A percentile compares a stretch with the other conserved stretches of the same genome.
These are phyloP conservation scores for Withania somnifera DNA, from an alignment of 305 asterid genomes.

Conservation along the genomic window DNA sequence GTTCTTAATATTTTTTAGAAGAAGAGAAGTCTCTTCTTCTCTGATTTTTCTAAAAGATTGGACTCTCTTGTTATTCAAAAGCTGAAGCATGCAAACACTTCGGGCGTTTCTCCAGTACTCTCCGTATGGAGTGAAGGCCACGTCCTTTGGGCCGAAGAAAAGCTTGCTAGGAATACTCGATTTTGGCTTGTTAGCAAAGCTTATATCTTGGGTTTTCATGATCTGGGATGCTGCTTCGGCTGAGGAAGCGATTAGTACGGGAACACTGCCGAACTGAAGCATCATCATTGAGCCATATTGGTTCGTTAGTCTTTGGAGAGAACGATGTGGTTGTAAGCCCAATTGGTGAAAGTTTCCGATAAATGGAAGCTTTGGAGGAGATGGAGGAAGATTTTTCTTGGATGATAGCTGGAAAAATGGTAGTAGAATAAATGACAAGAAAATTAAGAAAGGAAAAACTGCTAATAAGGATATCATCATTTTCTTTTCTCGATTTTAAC, in stretches of 20 bases:
- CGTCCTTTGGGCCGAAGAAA: too few species aligned
- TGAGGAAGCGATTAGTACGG: slow-evolving; percentile 27
- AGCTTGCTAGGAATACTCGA: too few species aligned
- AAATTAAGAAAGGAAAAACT: too few species aligned
- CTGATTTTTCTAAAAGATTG: slow-evolving; percentile 22
- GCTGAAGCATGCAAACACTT: slow-evolving; percentile 33
- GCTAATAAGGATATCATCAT: too few species aligned
- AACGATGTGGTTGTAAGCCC: slow-evolving; percentile 19
- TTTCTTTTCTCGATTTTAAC: too few species aligned
- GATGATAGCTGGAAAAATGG: too few species aligned
- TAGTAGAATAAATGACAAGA: too few species aligned
- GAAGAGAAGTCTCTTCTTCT: slow-evolving; percentile 29
- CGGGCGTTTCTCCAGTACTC: slow-evolving; percentile 41
- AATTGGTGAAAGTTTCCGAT: slow-evolving; percentile 44
- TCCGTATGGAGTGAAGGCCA: slow-evolving; percentile 39
- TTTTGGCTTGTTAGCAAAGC: too few species aligned
- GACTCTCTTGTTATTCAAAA: slow-evolving; percentile 31
- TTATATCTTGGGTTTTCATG: too few species aligned
- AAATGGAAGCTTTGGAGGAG: slow-evolving; percentile 38
- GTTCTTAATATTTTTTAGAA: slow-evolving; percentile 13
- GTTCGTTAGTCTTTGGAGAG: slow-evolving; percentile 16
- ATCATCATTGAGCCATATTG: slow-evolving; percentile 38
- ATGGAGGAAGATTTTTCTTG: slow-evolving; percentile 23
- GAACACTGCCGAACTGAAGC: slow-evolving; percentile 27
- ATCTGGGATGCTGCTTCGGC: slow-evolving; percentile 34